Conservation (phyloP, 352 stramenopile species). For the Elongisporangium senticosum region DNA sequence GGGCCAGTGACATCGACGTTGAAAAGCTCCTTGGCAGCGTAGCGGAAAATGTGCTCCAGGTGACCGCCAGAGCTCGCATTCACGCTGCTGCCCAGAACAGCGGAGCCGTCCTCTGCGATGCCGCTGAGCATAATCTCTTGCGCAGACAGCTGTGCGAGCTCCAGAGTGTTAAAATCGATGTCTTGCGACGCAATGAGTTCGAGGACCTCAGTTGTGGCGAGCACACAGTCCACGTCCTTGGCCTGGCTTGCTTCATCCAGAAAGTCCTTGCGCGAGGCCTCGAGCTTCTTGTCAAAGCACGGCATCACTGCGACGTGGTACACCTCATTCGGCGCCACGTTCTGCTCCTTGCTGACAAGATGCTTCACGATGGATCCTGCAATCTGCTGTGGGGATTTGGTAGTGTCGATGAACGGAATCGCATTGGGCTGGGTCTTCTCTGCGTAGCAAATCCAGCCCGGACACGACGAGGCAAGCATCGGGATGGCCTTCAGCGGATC, state of each 20-base stretch:
- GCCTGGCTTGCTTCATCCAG: constrained; percentile 49
- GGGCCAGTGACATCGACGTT: constrained; percentile 76
- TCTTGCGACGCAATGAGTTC: constrained; percentile 54
- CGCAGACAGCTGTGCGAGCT: constrained; percentile 49
- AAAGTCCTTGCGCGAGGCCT: constrained; percentile 92
- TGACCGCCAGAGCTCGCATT: constrained; percentile 85
- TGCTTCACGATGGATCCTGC: constrained; percentile 79
- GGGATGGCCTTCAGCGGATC: constrained; percentile 74
- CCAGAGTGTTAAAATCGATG: constrained; percentile 61
- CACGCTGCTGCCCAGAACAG: constrained; percentile 51
- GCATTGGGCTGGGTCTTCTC: constrained; percentile 95
- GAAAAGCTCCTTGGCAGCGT: constrained; percentile 86
- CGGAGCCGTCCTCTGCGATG: constrained; percentile 43
- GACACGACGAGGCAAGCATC: constrained; percentile 95
- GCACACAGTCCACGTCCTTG: constrained; percentile 94
- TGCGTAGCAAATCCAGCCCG: constrained; percentile 96
- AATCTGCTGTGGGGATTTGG: constrained; percentile 95
- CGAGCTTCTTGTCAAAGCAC: constrained; percentile 99
- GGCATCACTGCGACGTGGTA: constrained; percentile 97
- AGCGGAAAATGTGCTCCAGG: constrained; percentile 90
- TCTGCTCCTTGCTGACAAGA: constrained; percentile 60
- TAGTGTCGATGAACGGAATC: constrained; percentile 94
- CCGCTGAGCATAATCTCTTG: constrained; percentile 74
- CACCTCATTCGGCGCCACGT: constrained; percentile 50
- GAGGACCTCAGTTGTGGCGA: constrained; percentile 83